A percentile compares a stretch with the other conserved stretches of the same genome.
Conservation (phyloP, 306 rosid genomes). For the Vigna radiata region DNA sequence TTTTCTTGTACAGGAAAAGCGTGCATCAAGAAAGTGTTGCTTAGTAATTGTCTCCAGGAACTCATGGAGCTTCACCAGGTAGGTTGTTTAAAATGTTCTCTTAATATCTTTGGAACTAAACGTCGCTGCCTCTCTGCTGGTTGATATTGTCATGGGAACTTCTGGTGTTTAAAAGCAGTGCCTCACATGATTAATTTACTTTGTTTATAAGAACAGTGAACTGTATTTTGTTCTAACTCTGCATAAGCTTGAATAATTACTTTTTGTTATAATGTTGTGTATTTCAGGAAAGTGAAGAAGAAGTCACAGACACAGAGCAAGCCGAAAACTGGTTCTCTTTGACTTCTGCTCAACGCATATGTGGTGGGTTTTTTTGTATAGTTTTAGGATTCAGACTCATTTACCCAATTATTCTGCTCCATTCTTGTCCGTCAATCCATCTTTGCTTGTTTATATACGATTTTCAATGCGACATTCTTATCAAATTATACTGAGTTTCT, state of each 20-base stretch:
- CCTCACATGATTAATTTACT: constrained; percentile 21
- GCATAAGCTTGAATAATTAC: constrained; percentile 10
- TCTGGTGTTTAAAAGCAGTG: constrained; percentile 14
- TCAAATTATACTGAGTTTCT: background rate
- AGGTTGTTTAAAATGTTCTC: constrained; percentile 34
- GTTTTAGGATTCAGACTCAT: constrained; percentile 29
- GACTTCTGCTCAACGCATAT: constrained; percentile 97
- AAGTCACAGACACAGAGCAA: constrained; percentile 96
- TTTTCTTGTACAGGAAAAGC: constrained; percentile 72
- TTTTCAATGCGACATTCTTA: constrained; percentile 29
- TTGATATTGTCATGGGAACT: constrained; percentile 24
- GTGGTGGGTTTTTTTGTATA: constrained; percentile 72
- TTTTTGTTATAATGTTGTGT: constrained; percentile 29
- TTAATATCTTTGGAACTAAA: constrained; percentile 30
- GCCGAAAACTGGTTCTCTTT: constrained; percentile 99
- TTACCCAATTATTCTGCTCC: constrained; percentile 29
- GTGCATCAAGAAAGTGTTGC: constrained; percentile 96
- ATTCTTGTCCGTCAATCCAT: constrained; percentile 7
- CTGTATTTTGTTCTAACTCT: constrained; percentile 9
- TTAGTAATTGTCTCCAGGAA: constrained; percentile 98
- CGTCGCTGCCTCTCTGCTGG: constrained; percentile 8
- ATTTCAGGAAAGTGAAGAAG: constrained; percentile 97
- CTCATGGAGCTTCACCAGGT: constrained; percentile 99
- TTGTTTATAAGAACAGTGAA: background rate
- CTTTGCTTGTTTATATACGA: constrained; percentile 14